Base-by-base conservation (phyloP, 2,329 filamentous ascomycete species). In the Lasiodiplodia gonubiensis region DNA sequence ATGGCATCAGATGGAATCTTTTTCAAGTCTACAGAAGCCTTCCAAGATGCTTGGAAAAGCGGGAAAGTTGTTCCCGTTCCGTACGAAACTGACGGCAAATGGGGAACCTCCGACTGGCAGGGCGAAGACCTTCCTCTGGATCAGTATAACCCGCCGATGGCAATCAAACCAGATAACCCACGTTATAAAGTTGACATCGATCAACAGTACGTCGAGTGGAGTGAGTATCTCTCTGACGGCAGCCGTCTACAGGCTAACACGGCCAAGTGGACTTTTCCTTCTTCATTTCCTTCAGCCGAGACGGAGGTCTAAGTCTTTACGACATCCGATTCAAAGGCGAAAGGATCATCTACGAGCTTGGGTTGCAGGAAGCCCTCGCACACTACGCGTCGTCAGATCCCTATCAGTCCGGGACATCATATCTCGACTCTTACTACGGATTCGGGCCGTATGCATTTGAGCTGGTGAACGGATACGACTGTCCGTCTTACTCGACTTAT, bases 251-350 rank as follows among this genome's bases (percentile, higher is more conserved):
- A 33, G 42, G 11, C 42, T 46, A 7, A 46, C 18, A 21, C 8
- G 7, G 4, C 10, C 7, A n/a, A 46, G 42, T 85, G 83, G 83
- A 81, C 66, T 86, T 81, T 69, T 77, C 73, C 65, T 86, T 88
- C 71, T 88, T 83, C 70, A 76, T 86, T n/a, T 78, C 77, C 3
- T 84, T 85, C 60, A 80, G 77, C 1, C 76, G 80, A 10, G 84
- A 86, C 67, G 79, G 79, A 0, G 86, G 85, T 0, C 76, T 88
- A 46, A 71, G 79, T 0, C 75, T 88, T 0, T 83, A 82, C 71
- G 81, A 88, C 68, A 82, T 88, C 53, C 76, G 78, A 21, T 86
- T 83, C 78, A 85, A 86, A 70, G 84, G 83, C n/a, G 79, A 86
- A 68, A 78, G 84, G 7, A 74, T 88, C 7, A 75, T 88, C 12